Conservation (phyloP, 1,284 basidiomycete species). For the Neolentinus lepideus region DNA sequence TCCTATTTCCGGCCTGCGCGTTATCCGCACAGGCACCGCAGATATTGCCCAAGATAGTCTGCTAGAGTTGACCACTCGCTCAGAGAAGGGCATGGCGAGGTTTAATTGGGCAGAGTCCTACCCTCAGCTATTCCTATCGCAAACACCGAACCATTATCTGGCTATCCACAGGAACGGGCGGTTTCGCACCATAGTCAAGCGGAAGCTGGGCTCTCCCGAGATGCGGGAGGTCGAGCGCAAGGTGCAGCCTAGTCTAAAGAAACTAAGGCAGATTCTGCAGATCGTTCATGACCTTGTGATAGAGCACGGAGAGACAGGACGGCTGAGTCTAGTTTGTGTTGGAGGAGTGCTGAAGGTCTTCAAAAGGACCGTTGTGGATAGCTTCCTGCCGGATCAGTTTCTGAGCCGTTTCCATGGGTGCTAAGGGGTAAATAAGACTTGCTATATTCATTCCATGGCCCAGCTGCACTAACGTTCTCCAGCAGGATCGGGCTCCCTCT, state of each 20-base stretch:
- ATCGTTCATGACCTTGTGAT: slow-evolving; percentile 8
- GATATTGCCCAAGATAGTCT: slow-evolving; percentile 27
- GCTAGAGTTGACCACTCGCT: slow-evolving; percentile 33
- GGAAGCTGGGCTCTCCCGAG: slow-evolving; percentile 17
- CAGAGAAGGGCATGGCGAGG: slow-evolving; percentile 10
- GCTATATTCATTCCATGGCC: too few species aligned
- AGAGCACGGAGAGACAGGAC: slow-evolving; percentile 1
- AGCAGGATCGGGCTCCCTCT: too few species aligned
- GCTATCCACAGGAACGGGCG: slow-evolving; percentile 35
- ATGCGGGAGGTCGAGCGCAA: neutral
- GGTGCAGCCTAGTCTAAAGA: slow-evolving; percentile 9
- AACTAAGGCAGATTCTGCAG: slow-evolving; percentile 7
- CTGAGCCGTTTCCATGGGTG: neutral
- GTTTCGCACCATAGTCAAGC: slow-evolving; percentile 31
- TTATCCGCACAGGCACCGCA: slow-evolving; percentile 13
- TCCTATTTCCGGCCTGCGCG: slow-evolving; percentile 7
- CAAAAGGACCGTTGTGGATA: neutral
- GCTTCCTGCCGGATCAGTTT: neutral
- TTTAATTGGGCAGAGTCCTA: slow-evolving; percentile 30
- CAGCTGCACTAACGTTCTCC: too few species aligned
- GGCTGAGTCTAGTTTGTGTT: slow-evolving; percentile 4
- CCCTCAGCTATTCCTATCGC: slow-evolving; percentile 43
- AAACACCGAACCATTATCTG: slow-evolving; percentile 39
- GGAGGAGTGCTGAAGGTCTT: slow-evolving; percentile 2
- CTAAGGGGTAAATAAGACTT: neutral